phyloP scores from a whole-genome alignment of 2,329 filamentous ascomycete species.

The Huntiella decipiens region DNA sequence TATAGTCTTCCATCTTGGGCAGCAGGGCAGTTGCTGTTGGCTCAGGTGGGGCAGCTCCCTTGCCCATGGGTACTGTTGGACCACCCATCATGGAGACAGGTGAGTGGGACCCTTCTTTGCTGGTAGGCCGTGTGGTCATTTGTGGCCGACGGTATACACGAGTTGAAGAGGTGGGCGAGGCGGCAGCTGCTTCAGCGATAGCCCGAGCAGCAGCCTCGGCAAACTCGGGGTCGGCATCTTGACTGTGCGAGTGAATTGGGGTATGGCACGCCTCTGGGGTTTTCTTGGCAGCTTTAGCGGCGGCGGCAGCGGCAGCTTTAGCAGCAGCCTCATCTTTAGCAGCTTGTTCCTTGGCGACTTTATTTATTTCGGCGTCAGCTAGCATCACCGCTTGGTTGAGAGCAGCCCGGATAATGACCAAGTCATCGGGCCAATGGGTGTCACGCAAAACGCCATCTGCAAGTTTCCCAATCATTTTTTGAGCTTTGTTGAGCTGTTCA shows the following conservation, averaged over 20 bases:
- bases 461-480: conserved; percentile 4
- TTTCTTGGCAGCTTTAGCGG: neutral
- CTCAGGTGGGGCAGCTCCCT: conserved; percentile 6
- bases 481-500: conserved; percentile 9
- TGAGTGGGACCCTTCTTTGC: neutral
- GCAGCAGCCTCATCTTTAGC: neutral
- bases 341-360: neutral
- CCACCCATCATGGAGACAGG: too few species aligned
- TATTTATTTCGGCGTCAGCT: neutral
- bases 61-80: conserved; percentile 1
- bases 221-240: too few species aligned
- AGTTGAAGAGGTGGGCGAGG: neutral
- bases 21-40: conserved; percentile 9
- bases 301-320: neutral
- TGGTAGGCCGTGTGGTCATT: conserved; percentile 1
- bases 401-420: neutral
- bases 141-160: conserved; percentile 3
- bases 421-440: conserved; percentile 4
- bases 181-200: neutral
- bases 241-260: neutral
- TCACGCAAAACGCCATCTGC: conserved; percentile 9
- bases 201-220: neutral
- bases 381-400: neutral
- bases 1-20: conserved; percentile 6
- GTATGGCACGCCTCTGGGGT: neutral